These are phyloP conservation scores for Xylariaceae sp. DNA, from an alignment of 2,329 filamentous ascomycete genomes.

Conservation along the genomic window DNA sequence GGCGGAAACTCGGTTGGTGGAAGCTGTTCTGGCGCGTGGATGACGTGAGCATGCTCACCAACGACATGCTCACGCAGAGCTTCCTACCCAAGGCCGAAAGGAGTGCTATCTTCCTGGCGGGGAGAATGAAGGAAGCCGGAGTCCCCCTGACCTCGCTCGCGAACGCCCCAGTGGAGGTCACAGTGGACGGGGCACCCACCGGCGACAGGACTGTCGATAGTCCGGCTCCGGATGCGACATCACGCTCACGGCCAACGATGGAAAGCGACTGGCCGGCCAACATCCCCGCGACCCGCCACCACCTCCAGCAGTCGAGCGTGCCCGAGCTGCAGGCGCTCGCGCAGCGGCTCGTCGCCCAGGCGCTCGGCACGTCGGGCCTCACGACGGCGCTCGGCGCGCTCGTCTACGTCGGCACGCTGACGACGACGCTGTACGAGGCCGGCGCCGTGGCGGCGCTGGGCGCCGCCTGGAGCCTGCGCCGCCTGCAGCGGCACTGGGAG, in stretches of 20 bases:
- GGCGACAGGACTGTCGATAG: conserved; percentile 1
- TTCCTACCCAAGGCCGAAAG: conserved; percentile 77
- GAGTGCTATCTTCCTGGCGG: conserved; percentile 74
- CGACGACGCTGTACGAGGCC: conserved; percentile 50
- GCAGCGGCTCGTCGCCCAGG: conserved; percentile 67
- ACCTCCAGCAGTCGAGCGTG: conserved; percentile 58
- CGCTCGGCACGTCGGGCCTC: conserved; percentile 63
- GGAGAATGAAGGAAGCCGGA: conserved; percentile 54
- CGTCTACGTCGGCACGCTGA: conserved; percentile 48
- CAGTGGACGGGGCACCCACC: neutral
- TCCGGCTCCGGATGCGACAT: conserved; percentile 3
- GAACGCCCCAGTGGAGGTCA: conserved; percentile 10
- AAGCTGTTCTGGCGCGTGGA: conserved; percentile 93
- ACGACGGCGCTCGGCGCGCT: conserved; percentile 47
- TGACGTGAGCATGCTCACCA: conserved; percentile 76
- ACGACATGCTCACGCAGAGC: conserved; percentile 65
- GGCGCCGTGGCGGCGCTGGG: conserved; percentile 55
- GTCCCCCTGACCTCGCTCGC: conserved; percentile 10
- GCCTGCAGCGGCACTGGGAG: conserved; percentile 58
- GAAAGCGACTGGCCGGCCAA: conserved; percentile 65
- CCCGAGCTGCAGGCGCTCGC: conserved; percentile 65
- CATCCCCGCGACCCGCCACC: conserved; percentile 63
- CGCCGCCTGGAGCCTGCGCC: conserved; percentile 49
- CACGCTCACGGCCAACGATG: too few species aligned
- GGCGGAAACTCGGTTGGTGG: conserved; percentile 84